Conservation (phyloP, 1,284 basidiomycete species). For the Cryptococcus maquisensis region DNA sequence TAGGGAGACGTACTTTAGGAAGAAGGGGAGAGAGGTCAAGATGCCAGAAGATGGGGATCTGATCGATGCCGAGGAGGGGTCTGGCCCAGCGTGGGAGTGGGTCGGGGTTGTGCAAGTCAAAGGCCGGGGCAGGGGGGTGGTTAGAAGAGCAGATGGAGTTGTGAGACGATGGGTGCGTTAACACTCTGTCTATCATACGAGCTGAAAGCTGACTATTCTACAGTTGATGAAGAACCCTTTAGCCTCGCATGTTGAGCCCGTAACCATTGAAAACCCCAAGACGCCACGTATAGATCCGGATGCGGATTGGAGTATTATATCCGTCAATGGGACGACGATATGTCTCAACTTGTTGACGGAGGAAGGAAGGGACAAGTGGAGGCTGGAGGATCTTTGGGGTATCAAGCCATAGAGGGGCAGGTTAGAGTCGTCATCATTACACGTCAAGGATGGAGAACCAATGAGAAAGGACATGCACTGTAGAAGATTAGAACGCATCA, state of each 20-base stretch:
- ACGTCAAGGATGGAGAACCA: not conserved
- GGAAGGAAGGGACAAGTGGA: slow-evolving; percentile 26
- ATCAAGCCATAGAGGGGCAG: not conserved
- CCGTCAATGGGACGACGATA: slow-evolving; percentile 13
- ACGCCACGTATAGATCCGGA: slow-evolving; percentile 18
- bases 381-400: slow-evolving; percentile 25
- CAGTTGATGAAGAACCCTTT: slow-evolving; percentile 16
- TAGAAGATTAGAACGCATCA: too few species aligned
- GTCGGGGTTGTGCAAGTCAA: slow-evolving; percentile 23
- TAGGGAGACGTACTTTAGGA: not conserved
- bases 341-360: slow-evolving; percentile 31
- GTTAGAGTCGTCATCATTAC: too few species aligned
- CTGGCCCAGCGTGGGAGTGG: slow-evolving; percentile 27
- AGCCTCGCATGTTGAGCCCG: not conserved
- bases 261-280: slow-evolving; percentile 8
- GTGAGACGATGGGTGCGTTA: slow-evolving; percentile 30
- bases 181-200: not conserved
- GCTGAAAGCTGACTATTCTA: not conserved
- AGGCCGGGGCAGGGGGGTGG: slow-evolving; percentile 28
- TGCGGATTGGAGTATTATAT: slow-evolving; percentile 31
- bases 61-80: slow-evolving; percentile 2
- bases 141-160: slow-evolving; percentile 27
- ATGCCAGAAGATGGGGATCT: slow-evolving; percentile 3
- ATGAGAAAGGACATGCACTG: not conserved
- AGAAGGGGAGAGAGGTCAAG: not conserved